Base-by-base conservation (phyloP, 768 basidiomycete genomes). In the Suillus lakei region DNA sequence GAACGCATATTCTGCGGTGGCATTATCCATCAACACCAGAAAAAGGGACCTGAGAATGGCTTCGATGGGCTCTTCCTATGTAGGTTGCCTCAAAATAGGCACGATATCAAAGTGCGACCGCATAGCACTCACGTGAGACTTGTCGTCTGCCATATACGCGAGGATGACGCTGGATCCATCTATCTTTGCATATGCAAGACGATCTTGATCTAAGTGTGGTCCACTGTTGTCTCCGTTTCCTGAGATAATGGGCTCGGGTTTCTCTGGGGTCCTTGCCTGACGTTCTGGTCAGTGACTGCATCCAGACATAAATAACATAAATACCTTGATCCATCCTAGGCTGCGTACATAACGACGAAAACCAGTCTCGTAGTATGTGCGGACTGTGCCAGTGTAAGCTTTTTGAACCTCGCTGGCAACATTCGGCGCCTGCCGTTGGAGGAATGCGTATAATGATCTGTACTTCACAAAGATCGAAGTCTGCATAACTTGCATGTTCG, bases 311-410 rank as follows among this genome's bases (percentile, higher is more conserved):
- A 60, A 67, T 28, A 79, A 58, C 51, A 43, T 28, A 21, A 4
- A 30, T 6, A 92, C 92, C 84, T 91, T 93, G 60, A 99, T 84
- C 77, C 83, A 88, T 41, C 88, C 86, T 55, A 99, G 80, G 72
- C 90, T 91, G 53, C 98, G 84, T 28, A 89, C 85, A 75, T 99
- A 99, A 50, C 98, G 82, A 67, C 98, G 82, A 75, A 98, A 96
- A 0, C 91, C 94, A 26, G 98, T 99, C 79, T 99, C 98, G 66
- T 95, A 98, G 75, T 98, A 99, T 26, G 93, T 85, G 46, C 96
- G 88, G 16, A 93, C 91, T 32, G 92, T 87, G 39, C 86, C 86
- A 34, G 91, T 80, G 75, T 99, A 99, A 3, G 93, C 90, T 60
- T 94, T 83, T 74, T 95, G 95, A 28, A 99, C 80, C 76, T 99